Percentiles rank a stretch among this genome's conserved stretches.
phyloP scores from a whole-genome alignment of 2,329 filamentous ascomycete species.

The Hirsutella thompsonii region DNA sequence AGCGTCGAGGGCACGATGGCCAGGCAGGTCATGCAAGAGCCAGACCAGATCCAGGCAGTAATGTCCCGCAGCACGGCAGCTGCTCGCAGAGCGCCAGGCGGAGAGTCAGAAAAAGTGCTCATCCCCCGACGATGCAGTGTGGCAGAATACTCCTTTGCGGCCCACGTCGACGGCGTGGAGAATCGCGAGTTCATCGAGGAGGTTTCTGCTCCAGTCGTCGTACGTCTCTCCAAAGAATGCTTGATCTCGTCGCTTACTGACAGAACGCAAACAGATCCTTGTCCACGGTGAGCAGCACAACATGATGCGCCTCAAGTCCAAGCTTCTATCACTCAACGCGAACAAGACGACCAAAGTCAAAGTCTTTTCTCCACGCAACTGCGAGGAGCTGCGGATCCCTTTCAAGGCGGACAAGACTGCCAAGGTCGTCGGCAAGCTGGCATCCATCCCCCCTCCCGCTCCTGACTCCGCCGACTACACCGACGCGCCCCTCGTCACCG shows the following conservation, averaged over 20 bases:
- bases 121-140: conserved; percentile 88
- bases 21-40: conserved; percentile 87
- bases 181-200: conserved; percentile 97
- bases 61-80: conserved; percentile 64
- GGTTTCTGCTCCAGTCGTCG: conserved; percentile 80
- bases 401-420: conserved; percentile 93
- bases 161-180: conserved; percentile 90
- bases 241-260: conserved; percentile 4
- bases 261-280: conserved; percentile 50
- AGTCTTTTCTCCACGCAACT: conserved; percentile 87
- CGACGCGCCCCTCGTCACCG: conserved; percentile 52
- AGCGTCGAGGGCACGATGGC: conserved; percentile 98
- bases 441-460: conserved; percentile 60
- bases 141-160: conserved; percentile 89
- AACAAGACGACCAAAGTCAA: conserved; percentile 73
- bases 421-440: conserved; percentile 90
- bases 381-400: conserved; percentile 86
- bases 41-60: conserved; percentile 86
- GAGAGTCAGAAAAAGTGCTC: conserved; percentile 75
- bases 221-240: conserved; percentile 23
- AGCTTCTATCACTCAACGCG: conserved; percentile 82
- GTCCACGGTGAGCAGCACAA: conserved; percentile 97
- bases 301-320: conserved; percentile 94
- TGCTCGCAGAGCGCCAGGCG: conserved; percentile 47
- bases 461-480: conserved; percentile 19